Percentiles rank a stretch among this genome's conserved stretches.
Evolutionary conservation across 192 early-diverging fungal genomes (phyloP).

Genomic region (Coemansia aciculifera): DNA sequence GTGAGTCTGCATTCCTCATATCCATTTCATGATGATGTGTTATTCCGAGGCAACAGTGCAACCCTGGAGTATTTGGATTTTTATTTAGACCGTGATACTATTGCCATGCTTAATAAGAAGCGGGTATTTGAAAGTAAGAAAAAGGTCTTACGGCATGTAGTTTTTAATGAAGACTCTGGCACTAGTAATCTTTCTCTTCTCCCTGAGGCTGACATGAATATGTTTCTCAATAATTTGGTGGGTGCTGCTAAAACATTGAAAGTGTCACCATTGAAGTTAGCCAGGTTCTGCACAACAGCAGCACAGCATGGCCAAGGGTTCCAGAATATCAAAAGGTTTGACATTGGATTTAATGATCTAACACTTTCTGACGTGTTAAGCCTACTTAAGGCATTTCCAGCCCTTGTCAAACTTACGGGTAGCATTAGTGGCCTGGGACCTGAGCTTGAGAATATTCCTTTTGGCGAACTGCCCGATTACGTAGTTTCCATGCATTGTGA

Average conservation of each 20-base stretch:
- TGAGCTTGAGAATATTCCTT: neutral
- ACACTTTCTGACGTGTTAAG: neutral
- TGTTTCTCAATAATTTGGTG: neutral
- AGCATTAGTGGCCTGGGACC: neutral
- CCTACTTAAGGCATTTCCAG: neutral
- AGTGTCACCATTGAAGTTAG: neutral
- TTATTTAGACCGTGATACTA: neutral
- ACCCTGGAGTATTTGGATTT: constrained; percentile 3
- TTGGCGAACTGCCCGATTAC: neutral
- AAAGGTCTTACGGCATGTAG: neutral
- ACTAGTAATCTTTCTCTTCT: neutral
- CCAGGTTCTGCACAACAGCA: neutral
- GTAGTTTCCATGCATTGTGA: neutral
- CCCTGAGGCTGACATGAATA: neutral
- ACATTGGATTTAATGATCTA: too few relatives aligned
- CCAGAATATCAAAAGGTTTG: neutral
- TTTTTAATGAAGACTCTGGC: neutral
- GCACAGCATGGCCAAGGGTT: neutral
- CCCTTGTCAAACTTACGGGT: neutral
- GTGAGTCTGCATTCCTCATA: neutral
- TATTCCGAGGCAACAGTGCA: constrained; percentile 2
- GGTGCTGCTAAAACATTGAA: neutral
- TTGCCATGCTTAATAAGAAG: neutral
- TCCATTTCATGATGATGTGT: constrained; percentile 1
- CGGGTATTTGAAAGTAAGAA: neutral